Evolutionary conservation across 306 rosid species (phyloP), one percentile per base, ranked within the genome.

Genomic region (Trifolium subterraneum): DNA sequence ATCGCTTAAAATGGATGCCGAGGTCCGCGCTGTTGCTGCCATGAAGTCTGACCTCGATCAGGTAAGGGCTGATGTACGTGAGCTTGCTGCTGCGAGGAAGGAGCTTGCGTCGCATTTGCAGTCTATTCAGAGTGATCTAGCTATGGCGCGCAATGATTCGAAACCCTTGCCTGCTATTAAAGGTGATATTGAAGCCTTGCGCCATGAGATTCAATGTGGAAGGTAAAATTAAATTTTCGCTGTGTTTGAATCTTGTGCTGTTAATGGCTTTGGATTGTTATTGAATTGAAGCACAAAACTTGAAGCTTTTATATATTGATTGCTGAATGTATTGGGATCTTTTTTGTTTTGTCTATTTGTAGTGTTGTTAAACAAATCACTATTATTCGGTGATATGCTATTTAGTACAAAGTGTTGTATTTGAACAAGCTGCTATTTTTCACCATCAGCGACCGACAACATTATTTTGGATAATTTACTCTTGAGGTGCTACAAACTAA

Each of bases 181-280:
- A 77, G 74, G 71, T 10, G 95, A 94, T 38, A 85, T 87, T 63
- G 88, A 88, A 58, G 79, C 68, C 16, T 29, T 90, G 80, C 87
- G 83, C 51, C 83, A 25, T 52, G 97, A 94, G 67, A 84, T 87
- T 84, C 88, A 86, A 73, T 88, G 82, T 31, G 97, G 99, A 90
- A 87, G 99, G 99, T 94, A 83, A 15, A 12, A n/a, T 78, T 70
- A 11, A 9, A 9, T 81, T 70, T 63, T n/a, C 1, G 7, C 31
- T 13, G 35, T 1, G 4, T 42, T 11, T 0, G 16, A 8, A 2
- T 27, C 15, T 10, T 51, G 36, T 22, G 0, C 29, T 35, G 69
- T 36, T 50, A 56, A 47, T 56, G 48, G 18, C 44, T 50, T 29
- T 25, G 19, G 6, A 7, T 47, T 67, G 51, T 44, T 55, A 27